Percentiles rank a stretch among this genome's conserved stretches.
phyloP scores from a whole-genome alignment of 441 rosid genomes.

The Populus hybrid region DNA sequence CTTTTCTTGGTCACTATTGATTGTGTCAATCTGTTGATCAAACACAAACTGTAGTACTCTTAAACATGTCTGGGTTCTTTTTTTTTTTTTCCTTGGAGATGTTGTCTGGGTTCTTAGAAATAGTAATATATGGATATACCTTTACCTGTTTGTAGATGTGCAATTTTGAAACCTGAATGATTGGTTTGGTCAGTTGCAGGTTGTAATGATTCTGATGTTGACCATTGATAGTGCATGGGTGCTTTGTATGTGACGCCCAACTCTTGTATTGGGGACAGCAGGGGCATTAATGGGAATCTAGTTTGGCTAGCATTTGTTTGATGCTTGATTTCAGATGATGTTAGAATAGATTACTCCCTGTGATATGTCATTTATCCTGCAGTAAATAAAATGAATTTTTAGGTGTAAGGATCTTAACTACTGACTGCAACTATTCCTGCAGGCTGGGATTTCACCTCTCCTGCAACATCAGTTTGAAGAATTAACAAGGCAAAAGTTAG shows the following conservation, averaged over 20 bases:
- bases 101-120: background rate
- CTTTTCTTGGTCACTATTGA: background rate
- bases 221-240: background rate
- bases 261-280: background rate
- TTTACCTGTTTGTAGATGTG: background rate
- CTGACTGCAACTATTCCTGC: conserved; percentile 15
- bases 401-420: background rate
- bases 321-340: conserved; percentile 9
- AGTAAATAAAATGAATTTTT: background rate
- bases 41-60: background rate
- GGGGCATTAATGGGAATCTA: background rate
- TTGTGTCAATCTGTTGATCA: background rate
- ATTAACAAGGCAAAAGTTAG: conserved; percentile 47
- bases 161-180: background rate
- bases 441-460: conserved; percentile 78
- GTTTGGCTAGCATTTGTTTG: background rate
- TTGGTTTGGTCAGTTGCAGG: background rate
- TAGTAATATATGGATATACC: background rate
- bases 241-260: background rate
- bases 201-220: background rate
- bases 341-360: background rate
- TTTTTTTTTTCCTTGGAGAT: too few relatives aligned
- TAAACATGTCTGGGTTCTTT: background rate
- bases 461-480: conserved; percentile 80
- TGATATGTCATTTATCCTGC: background rate